Percentiles rank a stretch among this genome's conserved stretches.
phyloP scores from a whole-genome alignment of 2,329 filamentous ascomycete species.

The Aspergillus brunneoviolaceus region DNA sequence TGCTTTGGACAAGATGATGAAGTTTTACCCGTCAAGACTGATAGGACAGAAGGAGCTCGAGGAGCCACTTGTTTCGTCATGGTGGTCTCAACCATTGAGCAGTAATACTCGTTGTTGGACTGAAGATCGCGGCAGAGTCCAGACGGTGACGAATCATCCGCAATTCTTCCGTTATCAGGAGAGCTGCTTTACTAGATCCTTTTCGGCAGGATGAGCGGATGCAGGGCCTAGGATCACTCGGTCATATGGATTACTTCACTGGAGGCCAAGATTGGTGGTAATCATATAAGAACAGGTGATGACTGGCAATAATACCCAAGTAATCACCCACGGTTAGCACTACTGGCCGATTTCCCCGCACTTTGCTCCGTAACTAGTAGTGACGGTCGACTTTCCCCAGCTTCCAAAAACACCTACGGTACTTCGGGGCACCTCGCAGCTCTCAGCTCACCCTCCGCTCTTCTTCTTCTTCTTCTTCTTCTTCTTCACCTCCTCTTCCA shows the following conservation, averaged over 20 bases:
- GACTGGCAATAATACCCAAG: background rate
- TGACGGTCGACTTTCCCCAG: constrained; percentile 20
- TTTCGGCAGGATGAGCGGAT: background rate
- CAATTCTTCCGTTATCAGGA: background rate
- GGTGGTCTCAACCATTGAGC: constrained; percentile 10
- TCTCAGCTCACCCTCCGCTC: background rate
- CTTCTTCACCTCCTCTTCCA: constrained; percentile 13
- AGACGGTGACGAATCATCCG: background rate
- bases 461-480: constrained; percentile 8
- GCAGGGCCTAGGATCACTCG: background rate
- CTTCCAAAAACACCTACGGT: constrained; percentile 12
- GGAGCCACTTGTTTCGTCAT: constrained; percentile 16
- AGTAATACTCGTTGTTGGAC: background rate
- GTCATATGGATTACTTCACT: constrained; percentile 5
- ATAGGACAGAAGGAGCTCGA: background rate
- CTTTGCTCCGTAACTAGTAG: constrained; percentile 3
- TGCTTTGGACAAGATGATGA: background rate
- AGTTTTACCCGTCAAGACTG: background rate
- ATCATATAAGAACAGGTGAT: background rate
- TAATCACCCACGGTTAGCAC: background rate
- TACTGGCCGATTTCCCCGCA: constrained; percentile 20
- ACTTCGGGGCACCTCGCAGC: background rate
- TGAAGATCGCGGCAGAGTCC: constrained; percentile 3
- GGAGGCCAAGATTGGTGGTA: constrained; percentile 2
- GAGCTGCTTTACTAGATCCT: background rate